phyloP scores from a whole-genome alignment of 2,329 filamentous ascomycete species.

The Monilinia vaccinii-corymbosi region DNA sequence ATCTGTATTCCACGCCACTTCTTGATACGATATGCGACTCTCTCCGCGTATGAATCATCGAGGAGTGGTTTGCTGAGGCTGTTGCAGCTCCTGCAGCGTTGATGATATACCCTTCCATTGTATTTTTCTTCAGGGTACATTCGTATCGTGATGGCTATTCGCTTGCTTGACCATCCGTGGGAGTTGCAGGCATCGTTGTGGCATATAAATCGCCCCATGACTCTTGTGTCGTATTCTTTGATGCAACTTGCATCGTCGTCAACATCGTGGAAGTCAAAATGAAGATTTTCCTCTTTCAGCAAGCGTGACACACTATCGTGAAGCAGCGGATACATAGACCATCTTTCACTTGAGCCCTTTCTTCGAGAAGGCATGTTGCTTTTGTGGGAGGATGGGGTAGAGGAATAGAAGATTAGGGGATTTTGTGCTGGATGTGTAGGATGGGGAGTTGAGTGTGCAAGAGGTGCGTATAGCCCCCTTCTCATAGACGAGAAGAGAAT shows the following conservation, averaged over 20 bases:
- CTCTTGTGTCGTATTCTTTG: constrained; percentile 32
- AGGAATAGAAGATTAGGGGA: background rate
- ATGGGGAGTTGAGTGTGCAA: no score
- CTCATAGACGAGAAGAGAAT: background rate
- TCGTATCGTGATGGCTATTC: constrained; percentile 35
- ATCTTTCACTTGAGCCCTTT: background rate
- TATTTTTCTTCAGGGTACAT: constrained; percentile 32
- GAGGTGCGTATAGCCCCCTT: background rate
- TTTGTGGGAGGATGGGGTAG: background rate
- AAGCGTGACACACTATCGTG: constrained; percentile 28
- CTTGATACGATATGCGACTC: constrained; percentile 35
- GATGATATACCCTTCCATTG: constrained; percentile 37
- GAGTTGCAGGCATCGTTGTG: constrained; percentile 28
- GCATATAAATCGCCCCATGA: constrained; percentile 36
- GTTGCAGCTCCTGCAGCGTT: constrained; percentile 33
- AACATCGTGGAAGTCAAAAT: constrained; percentile 28
- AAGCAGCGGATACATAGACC: constrained; percentile 26
- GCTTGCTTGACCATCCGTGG: constrained; percentile 33
- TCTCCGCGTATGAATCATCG: constrained; percentile 34
- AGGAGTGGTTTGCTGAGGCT: constrained; percentile 29
- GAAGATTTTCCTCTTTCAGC: constrained; percentile 26
- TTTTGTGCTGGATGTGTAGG: background rate
- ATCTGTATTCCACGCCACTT: constrained; percentile 30
- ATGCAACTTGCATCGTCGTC: constrained; percentile 24
- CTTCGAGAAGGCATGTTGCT: no score